These are phyloP conservation scores for Pinus tabuliformis DNA, from an alignment of 75 land plant genomes.

Conservation along the genomic window DNA sequence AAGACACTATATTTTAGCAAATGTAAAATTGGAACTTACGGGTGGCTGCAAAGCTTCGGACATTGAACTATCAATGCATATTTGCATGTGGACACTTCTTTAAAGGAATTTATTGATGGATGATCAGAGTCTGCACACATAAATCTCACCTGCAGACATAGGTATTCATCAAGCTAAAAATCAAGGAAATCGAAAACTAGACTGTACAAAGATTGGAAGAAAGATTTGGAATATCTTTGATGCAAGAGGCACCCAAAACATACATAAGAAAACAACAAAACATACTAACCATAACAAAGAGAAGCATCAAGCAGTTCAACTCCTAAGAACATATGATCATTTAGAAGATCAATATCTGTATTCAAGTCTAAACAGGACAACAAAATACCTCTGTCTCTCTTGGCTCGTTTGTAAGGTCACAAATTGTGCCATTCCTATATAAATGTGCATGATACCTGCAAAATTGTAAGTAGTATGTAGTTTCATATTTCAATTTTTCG, in stretches of 20 bases:
- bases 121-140: conserved; percentile 78
- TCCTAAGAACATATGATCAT: background rate
- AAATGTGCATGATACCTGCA: conserved; percentile 90
- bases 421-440: conserved; percentile 87
- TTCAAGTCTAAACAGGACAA: background rate
- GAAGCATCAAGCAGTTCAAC: background rate
- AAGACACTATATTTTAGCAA: background rate
- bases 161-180: background rate
- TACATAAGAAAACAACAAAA: conserved; percentile 3
- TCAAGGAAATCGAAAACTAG: background rate
- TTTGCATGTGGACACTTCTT: conserved; percentile 95
- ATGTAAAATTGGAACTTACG: conserved; percentile 55
- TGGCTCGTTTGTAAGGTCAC: conserved; percentile 90
- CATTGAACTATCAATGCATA: conserved; percentile 77
- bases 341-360: background rate
- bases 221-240: background rate
- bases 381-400: conserved; percentile 91
- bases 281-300: background rate
- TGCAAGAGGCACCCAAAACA: background rate
- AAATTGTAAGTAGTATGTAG: background rate
- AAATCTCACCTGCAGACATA: conserved; percentile 79
- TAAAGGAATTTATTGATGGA: conserved; percentile 81
- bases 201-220: background rate
- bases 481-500: background rate
- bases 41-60: conserved; percentile 94